phyloP scores from a whole-genome alignment of 176 grass and related monocot genomes.

The Zoysia japonica region DNA sequence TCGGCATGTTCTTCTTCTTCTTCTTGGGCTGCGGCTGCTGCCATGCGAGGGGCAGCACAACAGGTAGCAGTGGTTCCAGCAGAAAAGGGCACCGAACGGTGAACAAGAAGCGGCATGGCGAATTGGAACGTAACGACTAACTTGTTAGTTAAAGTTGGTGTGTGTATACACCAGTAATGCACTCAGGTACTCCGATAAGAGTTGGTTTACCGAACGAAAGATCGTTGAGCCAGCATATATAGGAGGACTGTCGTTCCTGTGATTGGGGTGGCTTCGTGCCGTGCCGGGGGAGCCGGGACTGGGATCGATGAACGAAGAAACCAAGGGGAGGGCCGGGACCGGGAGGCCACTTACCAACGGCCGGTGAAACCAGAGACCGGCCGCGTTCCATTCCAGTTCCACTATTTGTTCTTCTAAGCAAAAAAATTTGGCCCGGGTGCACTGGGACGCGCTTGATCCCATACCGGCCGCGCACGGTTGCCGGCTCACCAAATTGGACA shows the following conservation, averaged over 20 bases:
- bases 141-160: background rate
- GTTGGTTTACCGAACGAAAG: background rate
- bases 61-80: background rate
- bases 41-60: background rate
- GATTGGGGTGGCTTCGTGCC: background rate
- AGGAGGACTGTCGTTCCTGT: background rate
- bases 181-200: background rate
- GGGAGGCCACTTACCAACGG: background rate
- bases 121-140: background rate
- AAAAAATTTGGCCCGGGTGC: background rate
- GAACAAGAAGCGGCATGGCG: slow-evolving; percentile 25
- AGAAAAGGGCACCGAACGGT: background rate
- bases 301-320: background rate
- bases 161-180: background rate
- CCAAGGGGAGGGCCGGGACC: background rate
- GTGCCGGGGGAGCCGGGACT: slow-evolving; percentile 14
- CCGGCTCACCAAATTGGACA: background rate
- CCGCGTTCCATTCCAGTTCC: background rate
- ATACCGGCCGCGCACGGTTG: background rate
- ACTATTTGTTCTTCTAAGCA: background rate
- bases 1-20: background rate
- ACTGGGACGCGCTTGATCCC: background rate
- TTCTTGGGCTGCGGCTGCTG: background rate
- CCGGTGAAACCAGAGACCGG: background rate
- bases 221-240: background rate